Percentiles rank a stretch among this genome's conserved stretches.
Evolutionary conservation across 1,284 basidiomycete genomes (phyloP).

Genomic region (Fomes fomentarius): DNA sequence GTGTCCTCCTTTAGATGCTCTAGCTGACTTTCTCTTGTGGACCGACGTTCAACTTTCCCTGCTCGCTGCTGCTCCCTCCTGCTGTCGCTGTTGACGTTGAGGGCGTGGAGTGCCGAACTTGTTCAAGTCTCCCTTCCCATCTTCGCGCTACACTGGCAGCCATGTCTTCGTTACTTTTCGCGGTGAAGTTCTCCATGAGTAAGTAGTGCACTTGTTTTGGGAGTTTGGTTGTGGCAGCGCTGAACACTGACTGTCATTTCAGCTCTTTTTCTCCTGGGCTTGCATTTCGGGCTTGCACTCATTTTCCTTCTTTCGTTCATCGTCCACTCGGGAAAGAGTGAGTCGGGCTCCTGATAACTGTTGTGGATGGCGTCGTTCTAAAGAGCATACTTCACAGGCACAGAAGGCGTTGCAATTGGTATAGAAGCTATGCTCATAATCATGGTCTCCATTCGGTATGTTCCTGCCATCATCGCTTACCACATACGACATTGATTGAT

Average conservation of each 20-base stretch:
- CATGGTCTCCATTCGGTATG: constrained; percentile 12
- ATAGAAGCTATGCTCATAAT: constrained; percentile 12
- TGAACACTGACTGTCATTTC: not conserved
- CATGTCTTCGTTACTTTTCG: constrained; percentile 17
- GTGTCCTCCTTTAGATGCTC: constrained; percentile 2
- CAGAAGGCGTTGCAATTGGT: constrained; percentile 16
- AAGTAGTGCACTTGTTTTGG: not conserved
- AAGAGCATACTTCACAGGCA: not conserved
- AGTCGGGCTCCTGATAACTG: no score
- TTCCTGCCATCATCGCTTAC: no score
- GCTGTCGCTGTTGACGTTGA: not conserved
- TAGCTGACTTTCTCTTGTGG: not conserved
- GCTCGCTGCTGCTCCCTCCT: constrained; percentile 3
- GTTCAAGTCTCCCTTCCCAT: no score
- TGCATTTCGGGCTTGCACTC: constrained; percentile 10
- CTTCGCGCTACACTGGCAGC: not conserved
- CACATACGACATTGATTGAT: not conserved
- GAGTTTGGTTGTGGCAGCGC: not conserved
- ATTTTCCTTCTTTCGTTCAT: constrained; percentile 15
- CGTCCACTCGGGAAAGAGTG: constrained; percentile 13
- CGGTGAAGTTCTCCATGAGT: constrained; percentile 18
- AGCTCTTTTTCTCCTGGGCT: constrained; percentile 16
- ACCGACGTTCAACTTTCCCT: no score
- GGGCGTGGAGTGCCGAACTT: constrained; percentile 15
- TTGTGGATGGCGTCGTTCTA: no score